Evolutionary conservation across 306 rosid genomes (phyloP), one percentile per base, ranked within the genome.

Genomic region (Psophocarpus tetragonolobus): DNA sequence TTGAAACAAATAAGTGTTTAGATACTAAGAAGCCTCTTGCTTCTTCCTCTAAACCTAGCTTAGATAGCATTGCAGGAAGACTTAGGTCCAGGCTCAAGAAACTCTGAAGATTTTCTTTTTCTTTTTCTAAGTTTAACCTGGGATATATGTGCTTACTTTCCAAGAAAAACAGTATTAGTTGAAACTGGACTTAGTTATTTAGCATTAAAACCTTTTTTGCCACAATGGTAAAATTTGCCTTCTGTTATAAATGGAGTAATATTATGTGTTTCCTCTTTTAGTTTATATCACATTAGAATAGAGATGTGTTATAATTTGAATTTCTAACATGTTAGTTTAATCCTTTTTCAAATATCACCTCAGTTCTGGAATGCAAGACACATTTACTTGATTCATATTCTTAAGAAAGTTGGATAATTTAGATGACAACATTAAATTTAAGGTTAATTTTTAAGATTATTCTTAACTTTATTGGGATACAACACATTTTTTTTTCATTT

Each of bases 81-180:
- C 83, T 88, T 42, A 87, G 93, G 89, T 64, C 75, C 51, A 88
- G 95, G 82, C 29, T 39, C 4, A 81, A 63, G 64, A 87, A 61
- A 66, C 15, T 60, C 29, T 80, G 73, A 87, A 23, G 71, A 35
- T 29, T 53, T 56, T 58, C n/a, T 36, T 14, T 24, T 41, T 14
- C 2, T 21, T 39, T 58, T 24, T 18, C 18, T 5, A 0, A 29
- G 1, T 6, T 11, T 30, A 30, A 39, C 45, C 50, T 15, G 32
- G 75, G 24, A 13, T 13, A 60, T 6, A 29, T 53, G 26, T 41
- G 78, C 62, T 41, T 70, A 64, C 33, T 68, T 71, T 65, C 36
- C 70, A 33, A 42, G 64, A 75, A 67, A 47, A 56, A 47, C 65
- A 73, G 17, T 50, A 33, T 11, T 9, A 74, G 65, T 82, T 71